Conservation (phyloP, 2,329 filamentous ascomycete genomes). For the Aspergillus sp. region DNA sequence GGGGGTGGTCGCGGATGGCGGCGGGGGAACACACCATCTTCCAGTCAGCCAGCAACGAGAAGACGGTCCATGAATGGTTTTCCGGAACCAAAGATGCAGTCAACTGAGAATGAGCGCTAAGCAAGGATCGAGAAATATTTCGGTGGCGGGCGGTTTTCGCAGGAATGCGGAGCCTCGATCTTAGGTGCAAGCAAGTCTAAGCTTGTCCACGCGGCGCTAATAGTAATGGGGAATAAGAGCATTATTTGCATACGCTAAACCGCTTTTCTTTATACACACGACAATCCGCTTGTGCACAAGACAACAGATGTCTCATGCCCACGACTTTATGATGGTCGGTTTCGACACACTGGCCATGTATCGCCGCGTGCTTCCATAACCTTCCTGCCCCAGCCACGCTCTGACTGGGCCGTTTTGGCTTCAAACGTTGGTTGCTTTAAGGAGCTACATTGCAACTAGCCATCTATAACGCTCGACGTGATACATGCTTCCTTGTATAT, state of each 20-base stretch:
- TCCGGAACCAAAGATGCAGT: not conserved
- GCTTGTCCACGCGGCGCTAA: conserved; percentile 12
- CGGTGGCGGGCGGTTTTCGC: conserved; percentile 16
- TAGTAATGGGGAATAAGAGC: conserved; percentile 5
- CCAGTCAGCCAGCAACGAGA: conserved; percentile 14
- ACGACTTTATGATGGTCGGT: no score
- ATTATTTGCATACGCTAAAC: not conserved
- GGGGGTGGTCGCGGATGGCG: not conserved
- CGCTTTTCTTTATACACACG: not conserved
- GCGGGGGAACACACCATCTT: conserved; percentile 23
- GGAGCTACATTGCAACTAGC: not conserved
- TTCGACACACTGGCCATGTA: no score
- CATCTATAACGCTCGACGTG: not conserved
- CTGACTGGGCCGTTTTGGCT: not conserved
- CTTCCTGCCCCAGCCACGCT: no score
- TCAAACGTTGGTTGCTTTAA: not conserved
- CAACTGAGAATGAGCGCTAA: not conserved
- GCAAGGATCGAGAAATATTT: conserved; percentile 5
- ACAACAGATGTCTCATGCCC: not conserved
- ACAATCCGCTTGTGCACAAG: not conserved
- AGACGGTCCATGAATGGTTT: conserved; percentile 9
- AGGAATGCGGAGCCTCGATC: conserved; percentile 24
- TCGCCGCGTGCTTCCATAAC: no score
- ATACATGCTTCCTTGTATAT: not conserved
- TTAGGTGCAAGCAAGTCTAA: not conserved